These are phyloP conservation scores for Geotrichum phurueaensis DNA, from an alignment of 1,139 yeast genomes.

Conservation along the genomic window DNA sequence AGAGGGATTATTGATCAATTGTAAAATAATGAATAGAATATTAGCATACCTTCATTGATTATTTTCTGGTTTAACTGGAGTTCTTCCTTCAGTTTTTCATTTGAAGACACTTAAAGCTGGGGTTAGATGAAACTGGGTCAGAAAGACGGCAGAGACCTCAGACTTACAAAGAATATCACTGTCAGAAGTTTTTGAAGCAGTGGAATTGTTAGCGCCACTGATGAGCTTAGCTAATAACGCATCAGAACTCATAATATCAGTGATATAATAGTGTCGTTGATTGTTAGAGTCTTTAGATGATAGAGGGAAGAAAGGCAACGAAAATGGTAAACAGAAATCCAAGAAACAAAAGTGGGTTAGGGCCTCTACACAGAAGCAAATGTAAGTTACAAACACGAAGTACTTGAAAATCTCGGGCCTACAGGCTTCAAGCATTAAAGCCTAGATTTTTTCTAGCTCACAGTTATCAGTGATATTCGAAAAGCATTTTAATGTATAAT, in stretches of 20 bases:
- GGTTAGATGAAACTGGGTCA: not conserved
- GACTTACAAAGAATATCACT: slow-evolving; percentile 11
- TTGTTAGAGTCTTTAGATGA: not conserved
- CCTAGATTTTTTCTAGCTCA: not conserved
- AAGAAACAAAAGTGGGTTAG: not conserved
- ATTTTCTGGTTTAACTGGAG: slow-evolving; percentile 45
- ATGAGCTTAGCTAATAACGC: slow-evolving; percentile 16
- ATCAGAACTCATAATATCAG: slow-evolving; percentile 15
- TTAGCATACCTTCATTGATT: slow-evolving; percentile 39
- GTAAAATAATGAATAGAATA: not conserved
- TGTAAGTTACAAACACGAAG: not conserved
- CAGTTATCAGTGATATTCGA: not conserved
- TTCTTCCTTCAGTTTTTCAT: slow-evolving; percentile 36
- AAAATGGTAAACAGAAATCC: not conserved
- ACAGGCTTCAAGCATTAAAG: not conserved
- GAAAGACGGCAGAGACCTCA: not conserved
- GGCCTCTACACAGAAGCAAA: not conserved
- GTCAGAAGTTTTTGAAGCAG: slow-evolving; percentile 9
- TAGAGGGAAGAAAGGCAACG: not conserved
- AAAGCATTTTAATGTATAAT: not conserved
- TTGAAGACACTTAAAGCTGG: slow-evolving; percentile 12
- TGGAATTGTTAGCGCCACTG: slow-evolving; percentile 1
- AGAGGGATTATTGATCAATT: slow-evolving; percentile 5
- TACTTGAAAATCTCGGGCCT: not conserved
- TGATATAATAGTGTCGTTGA: not conserved